Conservation (phyloP, 2,329 filamentous ascomycete species). For the Dothidotthia symphoricarpi region DNA sequence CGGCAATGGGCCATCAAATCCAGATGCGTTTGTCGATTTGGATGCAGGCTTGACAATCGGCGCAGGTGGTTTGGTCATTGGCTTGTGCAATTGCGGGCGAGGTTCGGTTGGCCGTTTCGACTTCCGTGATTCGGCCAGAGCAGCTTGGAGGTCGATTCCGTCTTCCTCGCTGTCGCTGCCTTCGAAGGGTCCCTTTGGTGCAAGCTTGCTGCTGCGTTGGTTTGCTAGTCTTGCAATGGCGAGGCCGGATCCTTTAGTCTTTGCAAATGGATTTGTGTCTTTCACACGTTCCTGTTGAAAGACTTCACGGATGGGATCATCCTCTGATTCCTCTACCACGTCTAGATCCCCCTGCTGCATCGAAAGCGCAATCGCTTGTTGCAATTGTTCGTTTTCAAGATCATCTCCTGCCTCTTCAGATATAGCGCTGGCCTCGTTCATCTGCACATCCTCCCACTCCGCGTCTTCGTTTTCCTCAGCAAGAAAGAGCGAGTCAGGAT, state of each 20-base stretch:
- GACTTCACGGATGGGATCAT: slow-evolving; percentile 47
- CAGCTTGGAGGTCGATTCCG: slow-evolving; percentile 71
- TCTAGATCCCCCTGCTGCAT: slow-evolving; percentile 60
- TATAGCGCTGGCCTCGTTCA: slow-evolving; percentile 55
- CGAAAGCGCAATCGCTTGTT: slow-evolving; percentile 80
- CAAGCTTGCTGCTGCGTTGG: slow-evolving; percentile 62
- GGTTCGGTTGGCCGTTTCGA: slow-evolving; percentile 36
- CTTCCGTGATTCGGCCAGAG: slow-evolving; percentile 69
- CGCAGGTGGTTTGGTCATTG: slow-evolving; percentile 9
- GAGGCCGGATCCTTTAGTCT: slow-evolving; percentile 47
- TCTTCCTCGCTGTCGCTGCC: slow-evolving; percentile 67
- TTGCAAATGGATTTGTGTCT: slow-evolving; percentile 44
- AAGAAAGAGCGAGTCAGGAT: slow-evolving; percentile 58
- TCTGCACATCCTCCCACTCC: slow-evolving; percentile 44
- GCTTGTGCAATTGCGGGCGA: slow-evolving; percentile 35
- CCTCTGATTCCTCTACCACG: slow-evolving; percentile 51
- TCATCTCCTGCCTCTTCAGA: slow-evolving; percentile 52
- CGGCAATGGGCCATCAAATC: slow-evolving; percentile 77
- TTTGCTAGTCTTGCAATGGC: slow-evolving; percentile 75
- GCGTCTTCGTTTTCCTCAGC: slow-evolving; percentile 44
- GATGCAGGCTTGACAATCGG: slow-evolving; percentile 31
- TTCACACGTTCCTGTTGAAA: slow-evolving; percentile 48
- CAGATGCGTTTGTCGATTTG: slow-evolving; percentile 55
- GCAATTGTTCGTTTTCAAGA: slow-evolving; percentile 72
- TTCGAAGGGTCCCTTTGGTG: slow-evolving; percentile 33